phyloP scores from a whole-genome alignment of 2,329 filamentous ascomycete species.

The Sclerotinia nivalis region DNA sequence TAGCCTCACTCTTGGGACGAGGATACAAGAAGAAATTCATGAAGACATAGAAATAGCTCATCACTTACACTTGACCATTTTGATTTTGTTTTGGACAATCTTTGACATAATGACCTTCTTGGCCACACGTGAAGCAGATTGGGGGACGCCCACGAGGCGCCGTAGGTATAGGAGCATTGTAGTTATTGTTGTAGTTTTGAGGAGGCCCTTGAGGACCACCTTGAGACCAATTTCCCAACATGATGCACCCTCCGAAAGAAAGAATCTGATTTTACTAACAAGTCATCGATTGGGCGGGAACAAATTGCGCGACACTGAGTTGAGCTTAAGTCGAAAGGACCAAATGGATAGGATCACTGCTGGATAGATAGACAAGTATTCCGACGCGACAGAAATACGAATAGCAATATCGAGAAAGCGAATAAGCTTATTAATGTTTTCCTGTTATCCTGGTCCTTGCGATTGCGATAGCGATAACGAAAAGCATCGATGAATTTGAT shows the following conservation, averaged over 20 bases:
- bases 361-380: constrained; percentile 6
- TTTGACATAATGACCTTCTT: constrained; percentile 52
- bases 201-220: constrained; percentile 27
- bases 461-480: constrained; percentile 4
- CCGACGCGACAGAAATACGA: constrained; percentile 18
- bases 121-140: constrained; percentile 57
- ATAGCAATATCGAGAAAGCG: background rate
- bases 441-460: constrained; percentile 7
- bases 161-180: constrained; percentile 15
- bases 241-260: constrained; percentile 25
- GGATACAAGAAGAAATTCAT: constrained; percentile 13
- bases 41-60: constrained; percentile 9
- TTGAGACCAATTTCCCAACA: constrained; percentile 36
- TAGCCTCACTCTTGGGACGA: constrained; percentile 13
- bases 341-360: background rate
- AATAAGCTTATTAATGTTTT: background rate
- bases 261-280: constrained; percentile 22
- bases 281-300: constrained; percentile 26
- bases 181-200: constrained; percentile 26
- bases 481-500: constrained; percentile 21
- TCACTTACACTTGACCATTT: constrained; percentile 52
- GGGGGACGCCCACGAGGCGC: constrained; percentile 36
- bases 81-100: constrained; percentile 55
- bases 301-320: background rate
- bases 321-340: constrained; percentile 3